Percentiles rank a stretch among this genome's conserved stretches.
phyloP scores from a whole-genome alignment of 1,284 basidiomycete species.

The Vanrija humicola region DNA sequence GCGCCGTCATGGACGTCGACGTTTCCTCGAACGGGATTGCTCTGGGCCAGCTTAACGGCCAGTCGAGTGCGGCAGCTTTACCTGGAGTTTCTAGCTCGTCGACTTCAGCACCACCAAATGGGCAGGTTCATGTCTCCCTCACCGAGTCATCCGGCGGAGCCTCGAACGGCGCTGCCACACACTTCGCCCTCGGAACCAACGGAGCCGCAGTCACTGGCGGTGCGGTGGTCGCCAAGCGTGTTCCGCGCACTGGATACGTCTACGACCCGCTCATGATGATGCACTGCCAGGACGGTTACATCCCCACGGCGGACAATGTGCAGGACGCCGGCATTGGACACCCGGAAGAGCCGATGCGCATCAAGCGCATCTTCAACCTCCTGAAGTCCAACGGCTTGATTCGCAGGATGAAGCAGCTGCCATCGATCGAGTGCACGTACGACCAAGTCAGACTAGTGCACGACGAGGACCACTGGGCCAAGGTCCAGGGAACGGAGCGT shows the following conservation, averaged over 20 bases:
- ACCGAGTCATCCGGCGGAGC: too few relatives aligned
- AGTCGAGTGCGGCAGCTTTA: too few relatives aligned
- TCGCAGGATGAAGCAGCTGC: slow-evolving; percentile 70
- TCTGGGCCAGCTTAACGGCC: too few relatives aligned
- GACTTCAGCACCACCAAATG: too few relatives aligned
- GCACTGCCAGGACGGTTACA: slow-evolving; percentile 55
- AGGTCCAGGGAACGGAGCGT: slow-evolving; percentile 62
- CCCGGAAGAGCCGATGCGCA: slow-evolving; percentile 84
- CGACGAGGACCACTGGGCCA: slow-evolving; percentile 83
- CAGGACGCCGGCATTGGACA: slow-evolving; percentile 54
- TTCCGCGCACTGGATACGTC: slow-evolving; percentile 66
- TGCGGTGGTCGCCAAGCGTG: too few relatives aligned
- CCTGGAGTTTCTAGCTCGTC: too few relatives aligned
- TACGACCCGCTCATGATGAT: slow-evolving; percentile 84
- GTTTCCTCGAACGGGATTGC: too few relatives aligned
- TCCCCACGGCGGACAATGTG: slow-evolving; percentile 51
- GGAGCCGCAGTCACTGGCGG: too few relatives aligned
- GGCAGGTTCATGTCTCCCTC: too few relatives aligned
- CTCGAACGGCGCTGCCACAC: too few relatives aligned
- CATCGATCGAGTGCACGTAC: slow-evolving; percentile 66
- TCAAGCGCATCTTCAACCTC: slow-evolving; percentile 69
- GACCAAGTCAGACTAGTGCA: slow-evolving; percentile 86
- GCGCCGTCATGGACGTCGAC: too few relatives aligned
- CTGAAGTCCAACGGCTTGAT: slow-evolving; percentile 63
- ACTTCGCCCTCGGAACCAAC: too few relatives aligned